Base-by-base conservation (phyloP, 2,329 filamentous ascomycete species). In the Clonostachys byssicola region DNA sequence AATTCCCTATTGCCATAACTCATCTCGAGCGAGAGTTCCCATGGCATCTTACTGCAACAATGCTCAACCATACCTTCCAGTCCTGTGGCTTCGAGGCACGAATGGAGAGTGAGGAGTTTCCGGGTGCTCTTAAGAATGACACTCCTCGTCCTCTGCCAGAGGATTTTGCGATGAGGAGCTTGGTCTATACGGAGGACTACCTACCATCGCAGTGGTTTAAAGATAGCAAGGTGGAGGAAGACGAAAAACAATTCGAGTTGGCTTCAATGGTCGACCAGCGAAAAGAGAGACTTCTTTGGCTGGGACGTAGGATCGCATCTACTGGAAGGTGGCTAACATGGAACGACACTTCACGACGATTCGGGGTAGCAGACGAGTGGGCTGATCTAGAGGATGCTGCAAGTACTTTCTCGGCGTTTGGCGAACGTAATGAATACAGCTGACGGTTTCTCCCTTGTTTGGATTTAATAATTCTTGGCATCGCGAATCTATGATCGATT, bases 161-260 rank as follows among this genome's bases (percentile, higher is more conserved):
- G 43, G 87, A 91, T 50, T 88, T 81, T 52, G 73, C 78, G 0
- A 74, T 89, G 47, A 73, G 83, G 2, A 86, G 86, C 0, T 66
- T 88, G 2, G 60, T 82, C 2, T 88, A 81, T 69, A 69, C 75
- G 0, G 72, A 81, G 3, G 68, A 71, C 12, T 85, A 85, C 47
- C 83, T 79, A 46, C 82, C 83, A 0, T 47, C 62, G 0, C 65
- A 71, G 1, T 88, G 80, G 78, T 88, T 88, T 56, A 54, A 60
- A 0, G 71, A 73, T 9, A 73, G 75, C 2, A 75, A 76, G 49
- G 72, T 83, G 6, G 83, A 88, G 23, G 84, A 88, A n/a, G 81
- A 86, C 12, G 84, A 88, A 50, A 77, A 83, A 40, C 76, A 75
- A 14, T 77, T 88, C 42, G 85, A 88, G 55, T 63, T 78, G 0